Conservation (phyloP, 176 grass and related monocot species). For the Tillandsia leiboldiana region DNA sequence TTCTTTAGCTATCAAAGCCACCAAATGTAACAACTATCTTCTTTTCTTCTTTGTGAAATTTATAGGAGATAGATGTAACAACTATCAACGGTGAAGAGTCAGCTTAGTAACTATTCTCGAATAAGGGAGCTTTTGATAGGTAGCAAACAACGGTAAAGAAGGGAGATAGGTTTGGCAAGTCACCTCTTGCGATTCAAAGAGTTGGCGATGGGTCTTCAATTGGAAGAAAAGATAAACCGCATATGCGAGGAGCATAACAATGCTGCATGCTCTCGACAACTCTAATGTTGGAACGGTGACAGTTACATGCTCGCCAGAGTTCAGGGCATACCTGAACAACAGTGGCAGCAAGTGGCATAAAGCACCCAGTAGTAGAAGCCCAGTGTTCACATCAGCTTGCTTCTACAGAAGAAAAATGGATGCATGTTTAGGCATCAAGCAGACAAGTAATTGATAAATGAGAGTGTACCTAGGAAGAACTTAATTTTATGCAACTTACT, state of each 20-base stretch:
- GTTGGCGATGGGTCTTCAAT: conserved; percentile 80
- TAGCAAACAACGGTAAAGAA: background rate
- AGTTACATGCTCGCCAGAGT: conserved; percentile 23
- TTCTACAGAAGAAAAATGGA: conserved; percentile 16
- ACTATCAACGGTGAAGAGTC: background rate
- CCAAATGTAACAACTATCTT: background rate
- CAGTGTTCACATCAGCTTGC: conserved; percentile 62
- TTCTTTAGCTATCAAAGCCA: background rate
- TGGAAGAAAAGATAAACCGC: conserved; percentile 89
- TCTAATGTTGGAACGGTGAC: conserved; percentile 29
- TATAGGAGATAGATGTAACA: background rate
- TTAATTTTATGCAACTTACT: conserved; percentile 14
- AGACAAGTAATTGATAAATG: background rate
- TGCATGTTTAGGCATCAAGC: background rate
- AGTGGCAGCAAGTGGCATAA: conserved; percentile 72
- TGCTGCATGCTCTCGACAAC: conserved; percentile 70
- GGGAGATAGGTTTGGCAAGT: background rate
- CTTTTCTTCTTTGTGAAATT: background rate
- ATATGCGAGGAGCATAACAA: conserved; percentile 80
- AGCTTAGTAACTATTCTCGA: no score
- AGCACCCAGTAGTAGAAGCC: conserved; percentile 60
- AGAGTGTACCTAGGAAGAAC: no score
- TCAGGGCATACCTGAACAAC: conserved; percentile 51
- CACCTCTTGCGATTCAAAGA: conserved; percentile 72
- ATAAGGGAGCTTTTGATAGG: background rate